Conservation (phyloP, 1,139 yeast species). For the Candida smagusa region DNA sequence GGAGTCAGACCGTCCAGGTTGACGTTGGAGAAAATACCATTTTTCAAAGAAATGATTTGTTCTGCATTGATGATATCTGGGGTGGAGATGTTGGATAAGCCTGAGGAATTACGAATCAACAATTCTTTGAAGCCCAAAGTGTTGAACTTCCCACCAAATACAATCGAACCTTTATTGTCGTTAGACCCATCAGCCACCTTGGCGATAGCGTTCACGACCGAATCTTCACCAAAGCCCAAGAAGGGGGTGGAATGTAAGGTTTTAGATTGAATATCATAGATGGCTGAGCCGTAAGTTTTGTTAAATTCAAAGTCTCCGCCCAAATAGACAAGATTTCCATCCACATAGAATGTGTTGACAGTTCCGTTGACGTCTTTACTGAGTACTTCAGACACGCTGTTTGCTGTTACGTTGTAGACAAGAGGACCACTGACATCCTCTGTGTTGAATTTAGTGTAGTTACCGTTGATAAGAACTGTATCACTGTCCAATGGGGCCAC, state of each 20-base stretch:
- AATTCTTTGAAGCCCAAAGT: slow-evolving; percentile 56
- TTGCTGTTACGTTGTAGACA: slow-evolving; percentile 47
- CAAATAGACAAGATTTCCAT: slow-evolving; percentile 55
- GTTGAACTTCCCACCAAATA: slow-evolving; percentile 78
- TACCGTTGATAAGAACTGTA: slow-evolving; percentile 44
- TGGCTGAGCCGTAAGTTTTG: slow-evolving; percentile 59
- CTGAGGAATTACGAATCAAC: slow-evolving; percentile 30
- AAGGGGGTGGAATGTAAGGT: slow-evolving; percentile 56
- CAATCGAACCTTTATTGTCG: slow-evolving; percentile 37
- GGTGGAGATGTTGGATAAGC: slow-evolving; percentile 26
- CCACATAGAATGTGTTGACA: slow-evolving; percentile 48
- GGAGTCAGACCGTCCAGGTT: slow-evolving; percentile 38
- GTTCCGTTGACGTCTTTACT: slow-evolving; percentile 42
- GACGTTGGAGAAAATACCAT: slow-evolving; percentile 58
- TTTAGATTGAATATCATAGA: slow-evolving; percentile 53
- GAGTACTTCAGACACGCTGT: slow-evolving; percentile 39
- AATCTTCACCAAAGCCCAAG: slow-evolving; percentile 67
- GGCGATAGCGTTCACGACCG: slow-evolving; percentile 64
- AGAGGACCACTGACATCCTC: slow-evolving; percentile 49
- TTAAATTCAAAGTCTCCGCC: slow-evolving; percentile 75
- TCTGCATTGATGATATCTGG: slow-evolving; percentile 51
- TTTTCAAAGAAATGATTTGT: slow-evolving; percentile 62
- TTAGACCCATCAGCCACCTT: slow-evolving; percentile 31
- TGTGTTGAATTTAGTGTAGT: slow-evolving; percentile 33
- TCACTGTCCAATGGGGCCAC: slow-evolving; percentile 24